A percentile compares a stretch with the other conserved stretches of the same genome.
phyloP scores from a whole-genome alignment of 306 rosid species.

The Astragalus glycyphyllos region DNA sequence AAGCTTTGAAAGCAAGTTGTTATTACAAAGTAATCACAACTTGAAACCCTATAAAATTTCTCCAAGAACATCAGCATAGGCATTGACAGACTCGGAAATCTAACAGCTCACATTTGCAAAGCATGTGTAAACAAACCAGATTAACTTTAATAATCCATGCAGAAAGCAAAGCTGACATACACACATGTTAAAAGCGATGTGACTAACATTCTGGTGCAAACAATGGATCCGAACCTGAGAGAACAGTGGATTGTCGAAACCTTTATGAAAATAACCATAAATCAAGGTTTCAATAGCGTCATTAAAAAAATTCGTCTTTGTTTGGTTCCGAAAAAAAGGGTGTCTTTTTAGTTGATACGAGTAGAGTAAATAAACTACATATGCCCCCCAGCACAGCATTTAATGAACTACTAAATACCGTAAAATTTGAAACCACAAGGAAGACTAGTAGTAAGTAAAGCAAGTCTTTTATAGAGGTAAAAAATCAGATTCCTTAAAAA shows the following conservation, averaged over 20 bases:
- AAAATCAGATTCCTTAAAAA: constrained; percentile 7
- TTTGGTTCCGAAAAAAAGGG: too few species aligned
- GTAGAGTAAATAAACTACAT: too few species aligned
- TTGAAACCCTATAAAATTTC: background rate
- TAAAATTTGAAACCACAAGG: background rate
- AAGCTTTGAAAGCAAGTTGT: background rate
- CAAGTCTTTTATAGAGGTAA: background rate
- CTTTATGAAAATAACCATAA: background rate
- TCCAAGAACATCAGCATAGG: constrained; percentile 4
- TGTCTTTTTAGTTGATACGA: too few species aligned
- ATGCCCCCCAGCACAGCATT: constrained; percentile 2
- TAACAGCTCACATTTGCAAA: constrained; percentile 2
- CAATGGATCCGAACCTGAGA: constrained; percentile 22
- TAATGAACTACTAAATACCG: constrained; percentile 13
- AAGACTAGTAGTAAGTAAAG: constrained; percentile 3
- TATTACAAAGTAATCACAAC: background rate
- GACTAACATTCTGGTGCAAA: constrained; percentile 19
- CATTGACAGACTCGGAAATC: background rate
- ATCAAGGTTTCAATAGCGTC: constrained; percentile 1
- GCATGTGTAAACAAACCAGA: background rate
- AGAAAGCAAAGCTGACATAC: constrained; percentile 29
- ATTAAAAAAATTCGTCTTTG: too few species aligned
- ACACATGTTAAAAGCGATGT: constrained; percentile 6
- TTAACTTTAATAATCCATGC: background rate
- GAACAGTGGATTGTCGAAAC: background rate